These are phyloP conservation scores for Penicillium sp. DNA, from an alignment of 2,329 filamentous ascomycete genomes.

Conservation along the genomic window DNA sequence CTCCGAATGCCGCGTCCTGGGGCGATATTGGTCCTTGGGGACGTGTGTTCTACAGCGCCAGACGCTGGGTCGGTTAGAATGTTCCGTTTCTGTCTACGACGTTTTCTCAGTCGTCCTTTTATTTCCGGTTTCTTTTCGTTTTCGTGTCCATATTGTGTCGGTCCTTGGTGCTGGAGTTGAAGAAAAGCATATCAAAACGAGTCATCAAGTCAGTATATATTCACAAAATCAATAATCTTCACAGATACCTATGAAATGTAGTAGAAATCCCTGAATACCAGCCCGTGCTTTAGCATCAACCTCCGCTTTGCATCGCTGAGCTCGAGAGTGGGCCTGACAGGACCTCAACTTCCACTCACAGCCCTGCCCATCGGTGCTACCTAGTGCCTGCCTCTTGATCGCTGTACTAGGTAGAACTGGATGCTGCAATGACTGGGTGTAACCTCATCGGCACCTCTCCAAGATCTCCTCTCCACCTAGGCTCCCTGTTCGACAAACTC, in stretches of 20 bases:
- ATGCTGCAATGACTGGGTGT: no score
- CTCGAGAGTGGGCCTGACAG: no score
- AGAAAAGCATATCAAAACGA: constrained; percentile 13
- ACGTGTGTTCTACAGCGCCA: constrained; percentile 79
- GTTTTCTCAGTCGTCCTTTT: neutral
- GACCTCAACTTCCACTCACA: no score
- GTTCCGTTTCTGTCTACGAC: constrained; percentile 2
- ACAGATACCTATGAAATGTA: neutral
- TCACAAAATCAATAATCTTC: constrained; percentile 11
- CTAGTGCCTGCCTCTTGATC: no score
- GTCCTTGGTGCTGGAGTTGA: constrained; percentile 14
- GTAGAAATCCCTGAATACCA: no score
- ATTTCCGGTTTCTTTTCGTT: constrained; percentile 1
- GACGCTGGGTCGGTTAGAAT: constrained; percentile 72
- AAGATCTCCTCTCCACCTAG: no score
- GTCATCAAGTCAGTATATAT: constrained; percentile 12
- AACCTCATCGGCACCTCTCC: no score
- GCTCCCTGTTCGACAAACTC: no score
- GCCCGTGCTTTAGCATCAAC: no score
- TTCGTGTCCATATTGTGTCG: constrained; percentile 17
- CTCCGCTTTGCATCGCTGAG: no score
- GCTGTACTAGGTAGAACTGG: no score
- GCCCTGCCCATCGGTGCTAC: no score
- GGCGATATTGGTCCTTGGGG: constrained; percentile 82
- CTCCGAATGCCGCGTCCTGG: constrained; percentile 63